Evolutionary conservation across 179 eudicot species (phyloP), one percentile per base, ranked within the genome.

Genomic region (Carnegiea gigantea): DNA sequence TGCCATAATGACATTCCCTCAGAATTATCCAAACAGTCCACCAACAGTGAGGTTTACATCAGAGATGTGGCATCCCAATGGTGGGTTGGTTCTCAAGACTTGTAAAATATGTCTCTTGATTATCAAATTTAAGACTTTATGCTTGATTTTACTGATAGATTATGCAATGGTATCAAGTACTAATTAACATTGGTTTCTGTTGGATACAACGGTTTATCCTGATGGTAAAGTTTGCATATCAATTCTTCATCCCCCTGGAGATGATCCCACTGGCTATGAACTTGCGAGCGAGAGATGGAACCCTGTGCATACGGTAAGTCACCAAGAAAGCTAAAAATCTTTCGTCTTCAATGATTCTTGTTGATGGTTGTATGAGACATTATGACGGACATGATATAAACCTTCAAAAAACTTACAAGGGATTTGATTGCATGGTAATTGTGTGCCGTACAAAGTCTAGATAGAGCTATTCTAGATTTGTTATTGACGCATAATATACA

Each of bases 251-350:
- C 96, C 97, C 3, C 97, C 98, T 8, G 98, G 98, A 18, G 98
- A 95, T 43, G 98, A 95, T 80, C 98, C 98, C 40, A 93, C 90
- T 89, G 98, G 97, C 49, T 95, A 95, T 78, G 98, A 95, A 82
- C 95, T 95, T 79, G 97, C 98, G 76, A 95, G 97, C 84, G 98
- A 95, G 86, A 93, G 98, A 15, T 95, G 98, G 98, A 86, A 90
- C 33, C 98, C 98, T 36, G 95, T 95, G 77, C 98, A 95, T 83
- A 95, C 98, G 75, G 98, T 95, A 88, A 87, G 85, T 87, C 54
- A n/a, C 30, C 30, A n/a, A 62, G 28, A 62, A 62, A 62, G 23
- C 30, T 62, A 23, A 23, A 24, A 1, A 21, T 3, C 18, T 62
- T 5, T 62, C 30, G 26, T 23, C 18, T 62, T 62, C 30, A 60